Evolutionary conservation across 371 early-diverging fungal species (phyloP).

Genomic region (Lichtheimia hyalospora): DNA sequence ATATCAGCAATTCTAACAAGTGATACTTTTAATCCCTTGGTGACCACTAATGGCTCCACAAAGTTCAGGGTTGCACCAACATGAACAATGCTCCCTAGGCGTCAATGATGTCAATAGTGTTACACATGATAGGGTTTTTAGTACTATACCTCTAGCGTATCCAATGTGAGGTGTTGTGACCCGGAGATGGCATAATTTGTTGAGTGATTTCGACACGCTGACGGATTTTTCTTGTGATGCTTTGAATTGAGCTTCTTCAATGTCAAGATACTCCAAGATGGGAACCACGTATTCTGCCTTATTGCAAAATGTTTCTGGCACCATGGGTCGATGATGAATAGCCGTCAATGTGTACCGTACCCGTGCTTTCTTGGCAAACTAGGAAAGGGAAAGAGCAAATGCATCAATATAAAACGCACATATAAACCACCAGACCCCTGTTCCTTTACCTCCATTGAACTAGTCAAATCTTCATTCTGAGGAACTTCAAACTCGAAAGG

Average conservation of each 20-base stretch:
- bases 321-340: slow-evolving; percentile 42
- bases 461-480: slow-evolving; percentile 33
- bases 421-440: neutral
- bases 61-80: neutral
- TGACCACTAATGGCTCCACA: slow-evolving; percentile 1
- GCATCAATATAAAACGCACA: too few relatives aligned
- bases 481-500: slow-evolving; percentile 48
- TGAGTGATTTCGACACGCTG: slow-evolving; percentile 13
- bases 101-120: slow-evolving; percentile 1
- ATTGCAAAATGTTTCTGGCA: slow-evolving; percentile 39
- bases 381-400: neutral
- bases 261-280: slow-evolving; percentile 42
- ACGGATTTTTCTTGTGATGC: slow-evolving; percentile 28
- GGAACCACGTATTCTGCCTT: slow-evolving; percentile 35
- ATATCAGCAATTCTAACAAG: slow-evolving; percentile 5
- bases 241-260: slow-evolving; percentile 23
- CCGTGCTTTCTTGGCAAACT: slow-evolving; percentile 37
- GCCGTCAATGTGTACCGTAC: slow-evolving; percentile 39
- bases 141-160: slow-evolving; percentile 36
- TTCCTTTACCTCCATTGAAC: slow-evolving; percentile 39
- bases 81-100: slow-evolving; percentile 3
- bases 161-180: slow-evolving; percentile 37
- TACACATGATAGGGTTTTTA: neutral
- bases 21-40: slow-evolving; percentile 1
- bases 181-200: slow-evolving; percentile 21